Base-by-base conservation (phyloP, 176 grass and related monocot species). In the Aechmea fasciata region DNA sequence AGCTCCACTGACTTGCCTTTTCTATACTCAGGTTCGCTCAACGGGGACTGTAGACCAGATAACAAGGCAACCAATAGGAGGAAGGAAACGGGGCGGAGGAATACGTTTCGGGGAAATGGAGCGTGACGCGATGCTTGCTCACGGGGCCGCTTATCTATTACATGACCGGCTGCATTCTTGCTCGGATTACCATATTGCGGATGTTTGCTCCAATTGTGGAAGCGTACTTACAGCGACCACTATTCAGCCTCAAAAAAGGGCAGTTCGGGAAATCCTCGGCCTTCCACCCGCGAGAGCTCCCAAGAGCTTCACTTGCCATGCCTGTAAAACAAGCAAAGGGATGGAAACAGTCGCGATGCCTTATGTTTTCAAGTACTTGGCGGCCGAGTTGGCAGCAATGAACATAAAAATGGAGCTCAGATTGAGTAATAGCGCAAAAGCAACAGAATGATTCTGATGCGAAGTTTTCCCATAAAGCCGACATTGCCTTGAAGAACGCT, bases 91-190 rank as follows among this genome's bases (percentile, higher is more conserved):
- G 3, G 93, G 93, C 14, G 93, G 93, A 50, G 93, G 93, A 12
- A 96, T 96, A 66, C 93, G 93, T 22, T 96, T 96, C 11, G 93
- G 93, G 17, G 93, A 96, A 78, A 96, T 96, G 93, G 93, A 96
- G 81, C 88, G 93, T 1, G 93, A 96, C 33, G 84, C 93, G 0
- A 54, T 96, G 64, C 86, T 92, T 14, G 93, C 93, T 78, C 93
- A 92, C 20, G 89, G 93, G 10, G 79, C 93, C 62, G 83, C 89
- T 2, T 97, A 97, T 68, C 86, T 97, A 25, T 49, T 97, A 70
- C 89, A 92, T 1, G 93, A 92, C 73, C 81, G 93, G 81, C 83
- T 97, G n/a, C 93, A 97, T 71, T 87, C 93, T 14, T 90, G 86
- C 11, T 97, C 93, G 0, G 93, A 97, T 57, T 92, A 92, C 65